Evolutionary conservation across 2,329 filamentous ascomycete genomes (phyloP), one percentile per base, ranked within the genome.

Genomic region (Hymenoscyphus fructigenus): DNA sequence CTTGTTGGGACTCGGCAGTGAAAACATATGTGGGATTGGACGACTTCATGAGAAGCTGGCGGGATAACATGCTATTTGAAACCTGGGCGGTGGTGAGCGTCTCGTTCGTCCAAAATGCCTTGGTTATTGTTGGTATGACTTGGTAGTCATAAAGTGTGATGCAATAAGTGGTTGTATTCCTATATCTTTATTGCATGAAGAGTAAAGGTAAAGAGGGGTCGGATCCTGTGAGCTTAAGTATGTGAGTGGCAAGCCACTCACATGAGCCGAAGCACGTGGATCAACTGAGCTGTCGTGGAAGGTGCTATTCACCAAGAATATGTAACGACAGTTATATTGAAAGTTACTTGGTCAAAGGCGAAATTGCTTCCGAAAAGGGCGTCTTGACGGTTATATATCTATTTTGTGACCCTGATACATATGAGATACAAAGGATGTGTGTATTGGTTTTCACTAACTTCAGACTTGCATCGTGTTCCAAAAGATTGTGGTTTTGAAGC

Each of bases 261-360:
- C n/a, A n/a, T n/a, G n/a, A n/a, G n/a, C n/a, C n/a, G n/a, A n/a
- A n/a, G n/a, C n/a, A n/a, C n/a, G n/a, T n/a, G n/a, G n/a, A n/a
- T n/a, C n/a, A n/a, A n/a, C n/a, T n/a, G n/a, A n/a, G n/a, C n/a
- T n/a, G n/a, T n/a, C n/a, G n/a, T n/a, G n/a, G n/a, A n/a, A n/a
- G n/a, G n/a, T n/a, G n/a, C n/a, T n/a, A n/a, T n/a, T n/a, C n/a
- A n/a, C n/a, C n/a, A n/a, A n/a, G n/a, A n/a, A n/a, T n/a, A n/a
- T n/a, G n/a, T n/a, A n/a, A n/a, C n/a, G n/a, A n/a, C n/a, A n/a
- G n/a, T n/a, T 63, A 79, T 73, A 60, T 81, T 78, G 71, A 85
- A 86, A 67, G 84, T 71, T 3, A 76, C 79, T 61, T 80, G 75
- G 73, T 85, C 84, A 76, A 86, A 85, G 61, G 79, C 64, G 68